A percentile compares a stretch with the other conserved stretches of the same genome.
These are phyloP conservation scores for Marasmius tenuissimus DNA, from an alignment of 1,284 basidiomycete species.

Conservation along the genomic window DNA sequence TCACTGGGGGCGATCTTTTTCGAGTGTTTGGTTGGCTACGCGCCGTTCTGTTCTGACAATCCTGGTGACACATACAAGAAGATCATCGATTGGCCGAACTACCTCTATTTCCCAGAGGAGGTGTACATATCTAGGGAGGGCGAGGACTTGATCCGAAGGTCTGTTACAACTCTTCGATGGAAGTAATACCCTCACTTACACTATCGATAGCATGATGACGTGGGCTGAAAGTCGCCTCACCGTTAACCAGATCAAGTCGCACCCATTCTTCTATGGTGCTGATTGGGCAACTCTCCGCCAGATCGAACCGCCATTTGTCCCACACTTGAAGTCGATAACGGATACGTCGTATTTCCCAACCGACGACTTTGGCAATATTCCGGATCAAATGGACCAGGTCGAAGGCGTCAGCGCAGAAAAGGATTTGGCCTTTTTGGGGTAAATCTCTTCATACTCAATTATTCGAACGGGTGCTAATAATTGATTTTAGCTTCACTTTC, in stretches of 20 bases:
- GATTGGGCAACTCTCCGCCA: conserved; percentile 91
- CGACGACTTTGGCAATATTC: conserved; percentile 88
- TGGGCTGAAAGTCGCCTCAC: conserved; percentile 79
- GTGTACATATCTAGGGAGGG: conserved; percentile 92
- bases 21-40: conserved; percentile 96
- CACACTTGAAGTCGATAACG: conserved; percentile 88
- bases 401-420: conserved; percentile 79
- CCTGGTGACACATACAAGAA: conserved; percentile 99
- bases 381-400: conserved; percentile 69
- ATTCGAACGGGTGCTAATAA: not conserved
- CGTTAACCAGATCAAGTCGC: conserved; percentile 89
- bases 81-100: conserved; percentile 94
- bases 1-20: conserved; percentile 98
- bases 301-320: conserved; percentile 96
- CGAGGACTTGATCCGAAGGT: conserved; percentile 88
- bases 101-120: conserved; percentile 94
- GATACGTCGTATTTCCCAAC: conserved; percentile 98
- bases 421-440: conserved; percentile 93
- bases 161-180: conserved; percentile 2
- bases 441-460: conserved; percentile 27
- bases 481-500: conserved; percentile 69
- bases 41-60: conserved; percentile 97
- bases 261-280: conserved; percentile 96
- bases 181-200: conserved; percentile 6
- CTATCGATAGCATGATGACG: conserved; percentile 69